Evolutionary conservation across 352 stramenopile species (phyloP).

Genomic region (Plasmopara viticola): DNA sequence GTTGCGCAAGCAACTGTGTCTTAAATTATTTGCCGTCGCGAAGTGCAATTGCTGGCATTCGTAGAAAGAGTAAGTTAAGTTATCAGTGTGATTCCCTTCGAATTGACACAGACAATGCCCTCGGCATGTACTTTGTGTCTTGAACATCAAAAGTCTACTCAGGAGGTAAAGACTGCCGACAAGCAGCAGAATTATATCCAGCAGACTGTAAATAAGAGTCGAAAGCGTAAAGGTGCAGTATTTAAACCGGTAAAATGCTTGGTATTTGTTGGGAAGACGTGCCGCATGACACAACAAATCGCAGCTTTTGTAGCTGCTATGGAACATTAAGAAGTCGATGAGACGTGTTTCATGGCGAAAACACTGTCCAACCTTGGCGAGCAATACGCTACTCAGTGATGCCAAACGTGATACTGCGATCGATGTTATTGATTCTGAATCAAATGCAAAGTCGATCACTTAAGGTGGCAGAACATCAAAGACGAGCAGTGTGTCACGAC

Average conservation of each 20-base stretch:
- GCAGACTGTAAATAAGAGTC: too few relatives aligned
- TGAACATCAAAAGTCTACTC: not conserved
- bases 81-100: conserved; percentile 36
- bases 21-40: conserved; percentile 21
- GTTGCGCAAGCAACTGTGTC: conserved; percentile 33
- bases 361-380: not conserved
- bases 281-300: not conserved
- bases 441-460: not conserved
- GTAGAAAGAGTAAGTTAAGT: conserved; percentile 21
- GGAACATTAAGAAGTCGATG: not conserved
- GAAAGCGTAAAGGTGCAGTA: not conserved
- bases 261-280: not conserved
- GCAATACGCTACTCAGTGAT: not conserved
- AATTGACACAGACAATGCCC: conserved; percentile 8
- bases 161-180: not conserved
- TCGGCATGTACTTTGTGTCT: not conserved
- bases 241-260: not conserved
- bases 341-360: too few relatives aligned
- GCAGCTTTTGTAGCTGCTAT: not conserved
- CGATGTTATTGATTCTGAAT: not conserved
- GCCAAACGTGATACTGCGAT: not conserved
- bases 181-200: too few relatives aligned
- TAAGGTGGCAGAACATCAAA: not conserved
- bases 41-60: conserved; percentile 22
- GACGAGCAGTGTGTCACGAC: not conserved